Base-by-base conservation (phyloP, 2,329 filamentous ascomycete genomes). In the Penicillium glabrum region DNA sequence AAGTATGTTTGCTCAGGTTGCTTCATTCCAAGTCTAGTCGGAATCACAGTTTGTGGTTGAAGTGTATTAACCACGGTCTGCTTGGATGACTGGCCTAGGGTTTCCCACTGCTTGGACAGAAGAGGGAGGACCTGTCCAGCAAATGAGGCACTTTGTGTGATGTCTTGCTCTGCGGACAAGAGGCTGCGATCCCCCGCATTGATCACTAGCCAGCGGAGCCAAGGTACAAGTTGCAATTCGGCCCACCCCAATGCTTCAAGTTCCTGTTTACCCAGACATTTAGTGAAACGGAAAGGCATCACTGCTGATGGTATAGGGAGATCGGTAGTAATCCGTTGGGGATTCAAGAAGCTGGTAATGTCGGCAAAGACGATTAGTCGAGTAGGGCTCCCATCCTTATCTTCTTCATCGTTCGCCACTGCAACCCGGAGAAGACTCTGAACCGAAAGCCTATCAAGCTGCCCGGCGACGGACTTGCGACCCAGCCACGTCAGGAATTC, bases 101-200 rank as follows among this genome's bases (percentile, higher is more conserved):
- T 83, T 48, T 98, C 93, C 91, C 93, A 99, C 62, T 89, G 87
- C 70, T 93, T 97, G 1, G 93, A 96, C 21, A 97, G 69, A 1
- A 96, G 84, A 1, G 85, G 85, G 31, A 99, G 81, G 10, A 96
- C 83, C 61, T 90, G 87, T 0, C 86, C 81, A 8, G 93, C 87
- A 69, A 98, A 96, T 19, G 85, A 83, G 23, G 90, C 75, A 0
- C 87, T 89, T 53, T 82, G 83, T 0, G 88, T 90, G 8, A 98
- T 78, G 70, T 89, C 88, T 64, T 91, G 83, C 2, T 87, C 82
- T 5, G 85, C 79, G 3, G 83, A 69, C 37, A 88, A 77, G 26
- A 72, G 57, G 49, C 83, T 83, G 54, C 83, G 82, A 5, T 84
- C 81, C 10, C 84, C 80, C 14, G 81, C 78, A 56, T 86, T 86